These are phyloP conservation scores for Exophiala sp. DNA, from an alignment of 2,329 filamentous ascomycete species.

Conservation along the genomic window DNA sequence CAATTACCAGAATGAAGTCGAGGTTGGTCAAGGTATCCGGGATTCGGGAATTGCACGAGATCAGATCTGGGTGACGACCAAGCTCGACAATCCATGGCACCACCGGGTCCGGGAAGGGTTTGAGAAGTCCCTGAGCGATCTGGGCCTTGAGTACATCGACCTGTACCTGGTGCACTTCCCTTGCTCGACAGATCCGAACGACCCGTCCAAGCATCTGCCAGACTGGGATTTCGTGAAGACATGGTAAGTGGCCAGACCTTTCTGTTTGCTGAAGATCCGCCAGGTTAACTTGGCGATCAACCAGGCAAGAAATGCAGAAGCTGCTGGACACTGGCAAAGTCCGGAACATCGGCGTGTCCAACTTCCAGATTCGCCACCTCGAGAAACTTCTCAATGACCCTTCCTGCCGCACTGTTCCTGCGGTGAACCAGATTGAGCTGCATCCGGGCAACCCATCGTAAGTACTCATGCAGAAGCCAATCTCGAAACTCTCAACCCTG, in stretches of 20 bases:
- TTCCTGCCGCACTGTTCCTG: constrained; percentile 32
- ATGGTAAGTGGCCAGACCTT: constrained; percentile 6
- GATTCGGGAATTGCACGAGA: constrained; percentile 69
- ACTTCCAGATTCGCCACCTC: constrained; percentile 50
- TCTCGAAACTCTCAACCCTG: neutral
- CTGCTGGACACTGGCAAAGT: constrained; percentile 52
- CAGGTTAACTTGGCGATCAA: constrained; percentile 1
- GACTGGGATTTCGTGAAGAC: constrained; percentile 45
- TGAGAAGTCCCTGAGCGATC: constrained; percentile 51
- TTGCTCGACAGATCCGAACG: constrained; percentile 24
- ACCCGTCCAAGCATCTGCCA: constrained; percentile 21
- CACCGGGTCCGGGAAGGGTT: constrained; percentile 44
- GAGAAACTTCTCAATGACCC: constrained; percentile 34
- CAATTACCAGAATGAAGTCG: constrained; percentile 64
- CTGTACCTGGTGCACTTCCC: constrained; percentile 53
- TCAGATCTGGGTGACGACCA: constrained; percentile 77
- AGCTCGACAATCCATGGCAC: constrained; percentile 61
- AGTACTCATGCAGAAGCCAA: neutral
- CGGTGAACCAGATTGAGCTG: constrained; percentile 31
- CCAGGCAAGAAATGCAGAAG: constrained; percentile 59
- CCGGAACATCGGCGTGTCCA: constrained; percentile 65
- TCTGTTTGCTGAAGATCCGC: neutral
- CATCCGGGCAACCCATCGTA: constrained; percentile 28
- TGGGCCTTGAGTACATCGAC: constrained; percentile 61
- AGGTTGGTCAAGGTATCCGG: constrained; percentile 71